Evolutionary conservation across 2,329 filamentous ascomycete genomes (phyloP).

Genomic region (Claviceps maximensis): DNA sequence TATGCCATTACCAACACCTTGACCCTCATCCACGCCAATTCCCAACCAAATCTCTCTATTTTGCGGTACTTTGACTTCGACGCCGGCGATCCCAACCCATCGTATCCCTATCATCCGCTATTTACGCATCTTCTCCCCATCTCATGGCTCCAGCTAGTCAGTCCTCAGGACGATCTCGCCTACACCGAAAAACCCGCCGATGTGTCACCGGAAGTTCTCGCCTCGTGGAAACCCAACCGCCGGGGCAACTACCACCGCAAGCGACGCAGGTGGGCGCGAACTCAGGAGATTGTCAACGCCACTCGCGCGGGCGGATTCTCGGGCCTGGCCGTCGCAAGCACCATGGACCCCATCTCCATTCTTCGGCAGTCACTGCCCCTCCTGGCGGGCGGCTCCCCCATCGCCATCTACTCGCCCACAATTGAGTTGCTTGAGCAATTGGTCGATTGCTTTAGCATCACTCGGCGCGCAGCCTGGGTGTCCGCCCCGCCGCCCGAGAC

Average conservation of each 20-base stretch:
- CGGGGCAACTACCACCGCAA: conserved; percentile 82
- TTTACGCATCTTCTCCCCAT: conserved; percentile 68
- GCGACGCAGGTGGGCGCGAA: conserved; percentile 65
- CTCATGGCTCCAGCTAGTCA: conserved; percentile 83
- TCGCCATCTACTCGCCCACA: conserved; percentile 73
- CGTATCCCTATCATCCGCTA: conserved; percentile 58
- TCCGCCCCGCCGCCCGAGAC: conserved; percentile 34
- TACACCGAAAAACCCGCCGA: conserved; percentile 54
- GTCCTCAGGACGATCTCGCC: conserved; percentile 59
- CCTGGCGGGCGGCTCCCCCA: conserved; percentile 66
- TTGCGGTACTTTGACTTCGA: conserved; percentile 87
- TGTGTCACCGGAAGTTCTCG: conserved; percentile 46
- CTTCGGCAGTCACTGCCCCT: conserved; percentile 66
- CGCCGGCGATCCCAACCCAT: conserved; percentile 45
- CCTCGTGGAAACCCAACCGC: conserved; percentile 66
- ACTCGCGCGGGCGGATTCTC: conserved; percentile 66
- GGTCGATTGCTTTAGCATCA: conserved; percentile 73
- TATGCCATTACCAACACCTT: conserved; percentile 61
- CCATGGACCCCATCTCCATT: conserved; percentile 69
- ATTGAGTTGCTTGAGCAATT: conserved; percentile 67
- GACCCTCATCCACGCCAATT: conserved; percentile 68
- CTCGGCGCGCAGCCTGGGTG: conserved; percentile 64
- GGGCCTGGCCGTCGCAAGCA: conserved; percentile 67
- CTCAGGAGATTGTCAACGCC: conserved; percentile 58
- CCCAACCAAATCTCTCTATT: conserved; percentile 75